phyloP scores from a whole-genome alignment of 2,329 filamentous ascomycete species.

The Calonectria leucothoes region DNA sequence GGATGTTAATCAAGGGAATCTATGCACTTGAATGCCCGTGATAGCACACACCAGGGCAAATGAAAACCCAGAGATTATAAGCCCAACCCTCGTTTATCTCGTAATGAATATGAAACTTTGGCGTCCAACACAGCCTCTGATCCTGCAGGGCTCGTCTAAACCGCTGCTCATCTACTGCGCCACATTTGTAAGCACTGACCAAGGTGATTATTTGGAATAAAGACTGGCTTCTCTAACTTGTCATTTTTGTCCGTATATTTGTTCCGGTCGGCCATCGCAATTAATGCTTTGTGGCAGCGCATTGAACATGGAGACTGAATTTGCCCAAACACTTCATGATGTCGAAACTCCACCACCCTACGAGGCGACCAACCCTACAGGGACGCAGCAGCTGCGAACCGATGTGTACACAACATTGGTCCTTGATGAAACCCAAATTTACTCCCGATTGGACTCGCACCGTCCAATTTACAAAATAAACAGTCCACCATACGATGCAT shows the following conservation, averaged over 20 bases:
- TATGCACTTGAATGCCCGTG: no score
- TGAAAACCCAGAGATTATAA: not conserved
- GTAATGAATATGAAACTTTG: not conserved
- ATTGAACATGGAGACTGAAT: not conserved
- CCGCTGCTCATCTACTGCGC: not conserved
- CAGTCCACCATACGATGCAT: conserved; percentile 34
- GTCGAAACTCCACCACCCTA: not conserved
- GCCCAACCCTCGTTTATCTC: not conserved
- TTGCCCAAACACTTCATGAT: not conserved
- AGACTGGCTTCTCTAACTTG: not conserved
- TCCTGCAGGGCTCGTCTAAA: not conserved
- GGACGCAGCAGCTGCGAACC: not conserved
- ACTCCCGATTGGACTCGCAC: conserved; percentile 28
- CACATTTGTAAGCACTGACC: not conserved
- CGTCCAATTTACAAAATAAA: conserved; percentile 41
- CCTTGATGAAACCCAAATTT: conserved; percentile 35
- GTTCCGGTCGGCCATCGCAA: not conserved
- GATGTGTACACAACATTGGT: conserved; percentile 33
- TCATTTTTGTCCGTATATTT: not conserved
- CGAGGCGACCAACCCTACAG: not conserved
- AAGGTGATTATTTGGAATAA: not conserved
- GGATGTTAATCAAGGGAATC: not conserved
- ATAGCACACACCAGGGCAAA: no score
- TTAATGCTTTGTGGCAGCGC: not conserved
- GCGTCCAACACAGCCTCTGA: not conserved